Evolutionary conservation across 2,329 filamentous ascomycete genomes (phyloP).

Genomic region (Bipolaris victoriae): DNA sequence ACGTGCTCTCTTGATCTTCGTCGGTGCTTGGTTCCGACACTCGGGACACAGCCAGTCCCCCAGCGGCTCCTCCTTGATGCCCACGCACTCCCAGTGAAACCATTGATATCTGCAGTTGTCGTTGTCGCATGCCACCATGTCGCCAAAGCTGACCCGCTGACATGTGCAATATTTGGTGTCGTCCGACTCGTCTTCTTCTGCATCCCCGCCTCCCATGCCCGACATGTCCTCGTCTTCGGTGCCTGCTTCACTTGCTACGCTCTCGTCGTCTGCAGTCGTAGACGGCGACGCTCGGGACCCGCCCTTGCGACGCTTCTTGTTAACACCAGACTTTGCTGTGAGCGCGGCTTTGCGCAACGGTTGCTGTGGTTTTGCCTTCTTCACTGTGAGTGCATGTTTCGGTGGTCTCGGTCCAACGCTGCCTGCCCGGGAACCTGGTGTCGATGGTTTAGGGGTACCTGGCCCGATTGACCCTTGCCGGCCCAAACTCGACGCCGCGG

Average conservation of each 20-base stretch:
- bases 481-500: conserved; percentile 60
- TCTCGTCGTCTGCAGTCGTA: conserved; percentile 59
- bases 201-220: conserved; percentile 48
- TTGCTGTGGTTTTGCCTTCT: conserved; percentile 63
- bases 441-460: conserved; percentile 66
- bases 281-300: conserved; percentile 50
- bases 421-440: conserved; percentile 62
- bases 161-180: conserved; percentile 81
- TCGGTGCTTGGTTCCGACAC: conserved; percentile 47
- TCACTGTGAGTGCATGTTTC: conserved; percentile 57
- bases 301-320: conserved; percentile 48
- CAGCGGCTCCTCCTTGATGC: conserved; percentile 57
- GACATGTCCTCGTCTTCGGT: conserved; percentile 60
- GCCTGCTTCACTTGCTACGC: conserved; percentile 55
- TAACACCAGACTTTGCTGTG: conserved; percentile 43
- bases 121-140: conserved; percentile 91
- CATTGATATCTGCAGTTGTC: conserved; percentile 80
- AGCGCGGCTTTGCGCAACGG: conserved; percentile 46
- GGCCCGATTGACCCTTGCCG: conserved; percentile 67
- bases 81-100: conserved; percentile 77
- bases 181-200: conserved; percentile 72
- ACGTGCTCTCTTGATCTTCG: conserved; percentile 51
- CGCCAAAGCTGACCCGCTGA: conserved; percentile 81
- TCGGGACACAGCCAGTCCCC: conserved; percentile 59
- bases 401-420: conserved; percentile 61